Conservation (phyloP, 1,284 basidiomycete genomes). For the Cystobasidiaceae sp. region DNA sequence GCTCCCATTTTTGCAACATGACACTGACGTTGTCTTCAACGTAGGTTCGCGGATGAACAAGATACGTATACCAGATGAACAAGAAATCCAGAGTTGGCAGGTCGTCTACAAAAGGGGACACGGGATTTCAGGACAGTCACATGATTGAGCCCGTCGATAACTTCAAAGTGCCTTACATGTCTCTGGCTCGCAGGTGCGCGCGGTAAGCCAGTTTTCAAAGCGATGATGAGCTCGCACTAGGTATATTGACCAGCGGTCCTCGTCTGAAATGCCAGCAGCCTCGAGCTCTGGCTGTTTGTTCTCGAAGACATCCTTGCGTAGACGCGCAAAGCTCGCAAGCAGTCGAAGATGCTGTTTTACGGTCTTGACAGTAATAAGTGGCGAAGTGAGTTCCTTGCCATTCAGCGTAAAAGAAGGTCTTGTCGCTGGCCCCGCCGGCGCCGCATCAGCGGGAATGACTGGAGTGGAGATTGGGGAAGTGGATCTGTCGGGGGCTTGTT, state of each 20-base stretch:
- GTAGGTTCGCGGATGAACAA: constrained; percentile 17
- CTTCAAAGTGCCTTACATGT: not conserved
- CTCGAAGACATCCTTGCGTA: constrained; percentile 4
- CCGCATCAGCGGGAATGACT: not conserved
- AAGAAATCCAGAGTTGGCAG: constrained; percentile 15
- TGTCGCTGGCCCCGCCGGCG: not conserved
- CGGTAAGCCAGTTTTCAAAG: constrained; percentile 13
- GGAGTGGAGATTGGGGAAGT: not conserved
- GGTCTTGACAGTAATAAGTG: constrained; percentile 3
- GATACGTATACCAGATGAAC: constrained; percentile 26
- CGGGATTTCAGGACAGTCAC: not conserved
- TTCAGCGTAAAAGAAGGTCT: not conserved
- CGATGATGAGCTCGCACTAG: constrained; percentile 13
- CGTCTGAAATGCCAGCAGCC: constrained; percentile 1
- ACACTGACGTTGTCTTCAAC: constrained; percentile 23
- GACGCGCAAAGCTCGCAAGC: constrained; percentile 6
- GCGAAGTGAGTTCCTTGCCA: constrained; percentile 18
- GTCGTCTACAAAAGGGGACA: not conserved
- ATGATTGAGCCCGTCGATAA: not conserved
- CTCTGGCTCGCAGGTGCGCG: constrained; percentile 13
- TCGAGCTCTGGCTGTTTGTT: constrained; percentile 8
- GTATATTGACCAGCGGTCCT: constrained; percentile 23
- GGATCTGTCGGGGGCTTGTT: not conserved
- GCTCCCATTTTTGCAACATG: not conserved
- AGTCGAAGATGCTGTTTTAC: constrained; percentile 14